Evolutionary conservation across 345 rosid genomes (phyloP).

Genomic region (Cardiospermum halicacabum): DNA sequence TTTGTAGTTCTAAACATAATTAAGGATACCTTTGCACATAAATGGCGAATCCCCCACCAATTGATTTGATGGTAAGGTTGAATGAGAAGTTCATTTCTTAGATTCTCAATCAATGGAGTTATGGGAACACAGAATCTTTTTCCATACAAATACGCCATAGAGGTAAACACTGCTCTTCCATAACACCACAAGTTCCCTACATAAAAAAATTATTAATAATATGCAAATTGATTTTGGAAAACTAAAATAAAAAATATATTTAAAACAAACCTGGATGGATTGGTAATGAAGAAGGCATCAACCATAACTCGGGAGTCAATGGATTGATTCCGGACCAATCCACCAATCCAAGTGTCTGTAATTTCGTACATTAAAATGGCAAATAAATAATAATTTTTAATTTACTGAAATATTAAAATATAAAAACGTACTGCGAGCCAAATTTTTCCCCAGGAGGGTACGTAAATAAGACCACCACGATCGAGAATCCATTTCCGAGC

Average conservation of each 20-base stretch:
- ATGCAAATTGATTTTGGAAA: too few species aligned
- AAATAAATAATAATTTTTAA: too few species aligned
- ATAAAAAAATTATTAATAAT: too few species aligned
- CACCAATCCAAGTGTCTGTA: not conserved
- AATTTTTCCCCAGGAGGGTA: slow-evolving; percentile 41
- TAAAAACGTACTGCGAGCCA: slow-evolving; percentile 32
- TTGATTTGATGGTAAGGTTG: not conserved
- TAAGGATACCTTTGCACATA: not conserved
- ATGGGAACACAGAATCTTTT: slow-evolving; percentile 1
- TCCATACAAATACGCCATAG: not conserved
- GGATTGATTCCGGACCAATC: not conserved
- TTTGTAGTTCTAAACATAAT: too few species aligned
- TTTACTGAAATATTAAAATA: too few species aligned
- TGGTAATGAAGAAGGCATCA: slow-evolving; percentile 2
- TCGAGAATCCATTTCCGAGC: slow-evolving; percentile 39
- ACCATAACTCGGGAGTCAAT: not conserved
- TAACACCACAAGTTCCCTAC: not conserved
- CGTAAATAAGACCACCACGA: slow-evolving; percentile 32
- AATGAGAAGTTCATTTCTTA: not conserved
- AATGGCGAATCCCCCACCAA: slow-evolving; percentile 1
- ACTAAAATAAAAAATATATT: not conserved
- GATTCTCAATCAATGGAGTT: not conserved
- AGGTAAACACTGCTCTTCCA: not conserved
- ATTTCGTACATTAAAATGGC: too few species aligned
- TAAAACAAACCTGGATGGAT: not conserved